These are phyloP conservation scores for Diaporthe longicolla DNA, from an alignment of 2,329 filamentous ascomycete species.

Conservation along the genomic window DNA sequence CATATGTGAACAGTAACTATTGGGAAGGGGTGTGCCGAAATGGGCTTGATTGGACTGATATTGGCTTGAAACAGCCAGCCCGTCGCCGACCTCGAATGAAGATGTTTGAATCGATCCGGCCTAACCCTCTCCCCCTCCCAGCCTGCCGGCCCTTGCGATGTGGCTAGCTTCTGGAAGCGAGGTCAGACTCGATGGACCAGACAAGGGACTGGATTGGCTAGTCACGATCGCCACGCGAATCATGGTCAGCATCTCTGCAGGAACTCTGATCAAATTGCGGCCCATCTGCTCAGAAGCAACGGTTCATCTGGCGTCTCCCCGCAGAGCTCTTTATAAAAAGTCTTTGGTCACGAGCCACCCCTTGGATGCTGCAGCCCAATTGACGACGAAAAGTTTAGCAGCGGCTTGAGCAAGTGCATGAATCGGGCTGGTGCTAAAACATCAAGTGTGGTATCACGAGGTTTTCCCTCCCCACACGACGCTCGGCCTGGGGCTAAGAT, in stretches of 20 bases:
- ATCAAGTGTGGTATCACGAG: slow-evolving; percentile 30
- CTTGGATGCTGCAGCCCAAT: slow-evolving; percentile 18
- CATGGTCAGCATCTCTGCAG: slow-evolving; percentile 7
- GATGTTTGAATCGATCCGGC: slow-evolving; percentile 14
- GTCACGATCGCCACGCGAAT: slow-evolving; percentile 22
- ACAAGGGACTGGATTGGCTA: slow-evolving; percentile 8
- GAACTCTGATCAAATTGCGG: slow-evolving; percentile 25
- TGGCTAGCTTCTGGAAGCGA: slow-evolving; percentile 18
- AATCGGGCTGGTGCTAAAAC: slow-evolving; percentile 20
- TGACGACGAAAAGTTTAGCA: slow-evolving; percentile 25
- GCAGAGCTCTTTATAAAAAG: background rate
- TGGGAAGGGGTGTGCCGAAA: background rate
- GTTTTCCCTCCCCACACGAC: slow-evolving; percentile 20
- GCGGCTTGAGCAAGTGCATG: slow-evolving; percentile 30
- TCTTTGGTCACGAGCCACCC: slow-evolving; percentile 8
- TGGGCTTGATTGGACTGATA: slow-evolving; percentile 19
- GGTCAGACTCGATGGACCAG: slow-evolving; percentile 13
- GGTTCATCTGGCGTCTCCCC: slow-evolving; percentile 1
- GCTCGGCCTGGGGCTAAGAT: slow-evolving; percentile 21
- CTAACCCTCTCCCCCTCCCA: background rate
- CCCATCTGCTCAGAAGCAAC: background rate
- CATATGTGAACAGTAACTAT: slow-evolving; percentile 1
- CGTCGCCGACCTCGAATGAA: slow-evolving; percentile 23
- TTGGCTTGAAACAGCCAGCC: slow-evolving; percentile 32
- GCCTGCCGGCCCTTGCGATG: background rate